Conservation (phyloP, 2,329 filamentous ascomycete species). For the Elsinoe arachidis region DNA sequence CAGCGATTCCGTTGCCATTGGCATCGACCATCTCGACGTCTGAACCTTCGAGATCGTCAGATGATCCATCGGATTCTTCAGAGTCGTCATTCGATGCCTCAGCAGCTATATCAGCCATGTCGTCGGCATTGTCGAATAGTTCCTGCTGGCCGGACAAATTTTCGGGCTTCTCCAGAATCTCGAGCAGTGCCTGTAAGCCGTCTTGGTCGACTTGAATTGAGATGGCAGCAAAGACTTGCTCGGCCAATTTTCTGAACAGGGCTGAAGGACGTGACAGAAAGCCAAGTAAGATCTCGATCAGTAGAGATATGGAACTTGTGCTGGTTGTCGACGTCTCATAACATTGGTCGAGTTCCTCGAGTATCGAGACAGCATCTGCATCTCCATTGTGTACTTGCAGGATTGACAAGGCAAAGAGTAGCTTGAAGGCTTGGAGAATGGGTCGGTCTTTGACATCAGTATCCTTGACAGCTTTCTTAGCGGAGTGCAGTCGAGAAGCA, state of each 20-base stretch:
- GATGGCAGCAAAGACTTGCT: conserved; percentile 81
- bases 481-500: neutral
- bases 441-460: conserved; percentile 25
- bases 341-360: conserved; percentile 73
- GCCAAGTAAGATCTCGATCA: conserved; percentile 84
- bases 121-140: conserved; percentile 61
- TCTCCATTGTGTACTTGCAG: conserved; percentile 88
- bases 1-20: conserved; percentile 21
- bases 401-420: conserved; percentile 76
- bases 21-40: conserved; percentile 30
- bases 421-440: conserved; percentile 57
- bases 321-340: conserved; percentile 51
- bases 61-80: conserved; percentile 29
- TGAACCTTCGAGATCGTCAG: conserved; percentile 28
- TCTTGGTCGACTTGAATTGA: conserved; percentile 63
- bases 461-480: conserved; percentile 23
- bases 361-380: conserved; percentile 69
- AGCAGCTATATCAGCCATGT: conserved; percentile 20
- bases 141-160: conserved; percentile 75
- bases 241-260: conserved; percentile 74
- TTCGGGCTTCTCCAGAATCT: conserved; percentile 71
- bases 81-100: conserved; percentile 21
- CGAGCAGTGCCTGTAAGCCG: conserved; percentile 58
- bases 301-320: conserved; percentile 49
- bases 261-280: conserved; percentile 79